Percentiles rank a stretch among this genome's conserved stretches.
These are phyloP conservation scores for Pholiota adiposa DNA, from an alignment of 1,284 basidiomycete genomes.

Conservation along the genomic window DNA sequence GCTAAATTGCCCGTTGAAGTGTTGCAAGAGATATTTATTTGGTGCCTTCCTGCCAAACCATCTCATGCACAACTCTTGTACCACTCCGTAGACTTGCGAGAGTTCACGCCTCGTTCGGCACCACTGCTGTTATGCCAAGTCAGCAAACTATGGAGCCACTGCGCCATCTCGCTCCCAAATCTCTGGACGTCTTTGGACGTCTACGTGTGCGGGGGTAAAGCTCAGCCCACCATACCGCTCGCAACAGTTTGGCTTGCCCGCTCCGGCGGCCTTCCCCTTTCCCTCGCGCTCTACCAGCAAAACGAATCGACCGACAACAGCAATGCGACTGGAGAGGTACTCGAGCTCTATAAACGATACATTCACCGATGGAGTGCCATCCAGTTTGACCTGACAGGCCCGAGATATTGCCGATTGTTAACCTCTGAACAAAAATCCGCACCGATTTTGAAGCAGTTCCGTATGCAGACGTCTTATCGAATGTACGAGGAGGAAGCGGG, in stretches of 20 bases:
- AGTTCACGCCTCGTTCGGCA: slow-evolving; percentile 21
- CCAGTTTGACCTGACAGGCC: slow-evolving; percentile 33
- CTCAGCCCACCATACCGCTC: slow-evolving; percentile 30
- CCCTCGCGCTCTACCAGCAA: slow-evolving; percentile 34
- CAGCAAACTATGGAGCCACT: slow-evolving; percentile 32
- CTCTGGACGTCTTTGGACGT: slow-evolving; percentile 37
- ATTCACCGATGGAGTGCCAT: slow-evolving; percentile 46
- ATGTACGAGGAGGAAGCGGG: slow-evolving; percentile 26
- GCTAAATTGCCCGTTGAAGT: slow-evolving; percentile 22
- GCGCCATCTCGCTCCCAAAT: slow-evolving; percentile 32
- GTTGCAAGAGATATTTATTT: slow-evolving; percentile 24
- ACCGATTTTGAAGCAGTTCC: slow-evolving; percentile 33
- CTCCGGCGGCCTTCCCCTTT: slow-evolving; percentile 34
- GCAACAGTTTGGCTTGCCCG: slow-evolving; percentile 33
- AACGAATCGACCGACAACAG: slow-evolving; percentile 41
- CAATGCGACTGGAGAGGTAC: slow-evolving; percentile 58
- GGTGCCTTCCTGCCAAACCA: slow-evolving; percentile 27
- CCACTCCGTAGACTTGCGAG: slow-evolving; percentile 20
- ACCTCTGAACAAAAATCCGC: slow-evolving; percentile 25
- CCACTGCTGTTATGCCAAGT: slow-evolving; percentile 37
- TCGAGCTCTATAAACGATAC: slow-evolving; percentile 58
- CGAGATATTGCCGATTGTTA: slow-evolving; percentile 26
- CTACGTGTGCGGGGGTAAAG: slow-evolving; percentile 31
- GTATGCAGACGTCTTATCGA: slow-evolving; percentile 29
- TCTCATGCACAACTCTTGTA: slow-evolving; percentile 15